Conservation (phyloP, 208 protist species). For the Phytomonas serpens region DNA sequence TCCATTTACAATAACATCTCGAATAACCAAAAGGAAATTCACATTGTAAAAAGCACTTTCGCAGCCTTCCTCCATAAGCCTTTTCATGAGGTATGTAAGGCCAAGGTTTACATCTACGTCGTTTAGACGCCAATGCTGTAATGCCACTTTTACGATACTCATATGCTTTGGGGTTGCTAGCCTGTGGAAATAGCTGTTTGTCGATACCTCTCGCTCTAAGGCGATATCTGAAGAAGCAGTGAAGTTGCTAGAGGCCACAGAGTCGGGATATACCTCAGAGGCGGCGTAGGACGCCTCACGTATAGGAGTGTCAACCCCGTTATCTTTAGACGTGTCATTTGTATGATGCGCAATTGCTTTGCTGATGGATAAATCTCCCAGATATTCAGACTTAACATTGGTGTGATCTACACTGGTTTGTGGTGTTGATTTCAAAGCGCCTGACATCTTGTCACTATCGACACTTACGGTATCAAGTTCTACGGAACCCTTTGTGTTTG, state of each 20-base stretch:
- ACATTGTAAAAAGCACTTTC: slow-evolving; percentile 65
- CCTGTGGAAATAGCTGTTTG: slow-evolving; percentile 62
- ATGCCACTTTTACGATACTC: slow-evolving; percentile 46
- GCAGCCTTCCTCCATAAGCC: slow-evolving; percentile 41
- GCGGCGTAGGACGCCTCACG: slow-evolving; percentile 8
- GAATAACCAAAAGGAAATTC: slow-evolving; percentile 61
- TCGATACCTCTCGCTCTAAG: slow-evolving; percentile 60
- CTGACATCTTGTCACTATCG: neutral
- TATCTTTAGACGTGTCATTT: neutral
- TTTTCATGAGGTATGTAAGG: slow-evolving; percentile 63
- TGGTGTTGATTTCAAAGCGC: neutral
- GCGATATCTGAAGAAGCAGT: slow-evolving; percentile 40
- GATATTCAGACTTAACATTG: neutral
- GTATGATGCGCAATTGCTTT: neutral
- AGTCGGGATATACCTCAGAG: slow-evolving; percentile 22
- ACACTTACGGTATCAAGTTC: neutral
- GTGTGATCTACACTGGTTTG: neutral
- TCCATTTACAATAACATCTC: slow-evolving; percentile 62
- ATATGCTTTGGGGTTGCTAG: slow-evolving; percentile 61
- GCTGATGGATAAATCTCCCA: neutral
- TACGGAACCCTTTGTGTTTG: neutral
- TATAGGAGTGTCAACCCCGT: slow-evolving; percentile 5
- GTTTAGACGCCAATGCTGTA: slow-evolving; percentile 74
- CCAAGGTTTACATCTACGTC: slow-evolving; percentile 73
- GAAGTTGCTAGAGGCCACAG: slow-evolving; percentile 23